A percentile compares a stretch with the other conserved stretches of the same genome.
phyloP scores from a whole-genome alignment of 1,284 basidiomycete species.

The Malassezia obtusa region DNA sequence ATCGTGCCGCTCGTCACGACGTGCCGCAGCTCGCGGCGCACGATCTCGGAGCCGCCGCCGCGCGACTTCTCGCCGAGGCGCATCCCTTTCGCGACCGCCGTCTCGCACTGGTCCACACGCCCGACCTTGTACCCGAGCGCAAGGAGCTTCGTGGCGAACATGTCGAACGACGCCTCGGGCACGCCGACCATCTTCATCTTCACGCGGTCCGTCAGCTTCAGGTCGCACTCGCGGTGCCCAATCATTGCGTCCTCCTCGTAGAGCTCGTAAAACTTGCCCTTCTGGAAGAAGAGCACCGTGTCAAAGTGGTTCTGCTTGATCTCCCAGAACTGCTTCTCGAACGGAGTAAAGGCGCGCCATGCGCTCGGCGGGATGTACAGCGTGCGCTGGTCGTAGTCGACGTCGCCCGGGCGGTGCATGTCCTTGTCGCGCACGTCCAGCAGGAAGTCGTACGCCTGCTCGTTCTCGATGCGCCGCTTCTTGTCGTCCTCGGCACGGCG shows the following conservation, averaged over 20 bases:
- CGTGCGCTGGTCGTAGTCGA: slow-evolving; percentile 86
- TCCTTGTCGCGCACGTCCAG: slow-evolving; percentile 72
- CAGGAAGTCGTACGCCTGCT: slow-evolving; percentile 75
- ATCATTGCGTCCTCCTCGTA: slow-evolving; percentile 49
- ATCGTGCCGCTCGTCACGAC: slow-evolving; percentile 95
- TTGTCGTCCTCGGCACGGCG: slow-evolving; percentile 52
- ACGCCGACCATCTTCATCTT: slow-evolving; percentile 97
- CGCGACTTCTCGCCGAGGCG: slow-evolving; percentile 53
- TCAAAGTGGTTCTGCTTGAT: slow-evolving; percentile 46
- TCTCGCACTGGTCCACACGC: slow-evolving; percentile 92
- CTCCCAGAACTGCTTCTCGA: slow-evolving; percentile 60
- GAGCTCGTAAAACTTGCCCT: slow-evolving; percentile 56
- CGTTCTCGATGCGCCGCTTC: slow-evolving; percentile 64
- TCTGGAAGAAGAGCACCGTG: slow-evolving; percentile 90
- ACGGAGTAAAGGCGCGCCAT: slow-evolving; percentile 82
- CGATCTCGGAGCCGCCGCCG: slow-evolving; percentile 50
- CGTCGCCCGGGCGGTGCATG: slow-evolving; percentile 64
- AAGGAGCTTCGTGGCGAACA: slow-evolving; percentile 51
- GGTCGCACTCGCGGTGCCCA: slow-evolving; percentile 48
- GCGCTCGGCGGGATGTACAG: slow-evolving; percentile 67
- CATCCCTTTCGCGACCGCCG: slow-evolving; percentile 61
- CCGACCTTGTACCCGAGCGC: slow-evolving; percentile 79
- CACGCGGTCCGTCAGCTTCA: slow-evolving; percentile 66
- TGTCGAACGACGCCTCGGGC: slow-evolving; percentile 81
- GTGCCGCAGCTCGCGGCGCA: slow-evolving; percentile 70